Percentiles rank a stretch among this genome's conserved stretches.
Conservation (phyloP, 2,329 filamentous ascomycete species). For the Xylaria sp. region DNA sequence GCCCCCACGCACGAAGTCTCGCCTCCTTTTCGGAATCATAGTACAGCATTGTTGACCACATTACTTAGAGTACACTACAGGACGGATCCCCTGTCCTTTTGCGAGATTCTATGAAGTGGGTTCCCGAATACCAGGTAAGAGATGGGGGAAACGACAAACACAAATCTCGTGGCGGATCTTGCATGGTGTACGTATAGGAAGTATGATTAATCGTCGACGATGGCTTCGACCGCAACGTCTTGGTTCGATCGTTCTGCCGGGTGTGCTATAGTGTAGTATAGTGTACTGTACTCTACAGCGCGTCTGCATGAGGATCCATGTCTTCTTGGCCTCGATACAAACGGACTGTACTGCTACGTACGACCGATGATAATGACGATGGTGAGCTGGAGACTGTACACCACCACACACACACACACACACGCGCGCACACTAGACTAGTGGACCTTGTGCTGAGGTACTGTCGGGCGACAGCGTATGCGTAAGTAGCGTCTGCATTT, state of each 20-base stretch:
- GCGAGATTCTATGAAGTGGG: background rate
- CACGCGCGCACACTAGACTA: background rate
- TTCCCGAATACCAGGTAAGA: conserved; percentile 1
- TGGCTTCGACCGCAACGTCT: conserved; percentile 11
- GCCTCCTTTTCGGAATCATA: background rate
- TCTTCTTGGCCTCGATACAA: background rate
- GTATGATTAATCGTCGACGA: conserved; percentile 19
- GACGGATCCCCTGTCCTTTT: background rate
- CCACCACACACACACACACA: background rate
- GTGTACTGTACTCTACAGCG: conserved; percentile 22
- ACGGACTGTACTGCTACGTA: background rate
- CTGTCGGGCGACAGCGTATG: conserved; percentile 33
- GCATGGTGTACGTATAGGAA: conserved; percentile 16
- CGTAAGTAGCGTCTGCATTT: conserved; percentile 29
- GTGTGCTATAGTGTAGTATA: background rate
- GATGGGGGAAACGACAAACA: conserved; percentile 8
- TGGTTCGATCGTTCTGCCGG: conserved; percentile 24
- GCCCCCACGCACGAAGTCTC: background rate
- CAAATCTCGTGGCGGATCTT: conserved; percentile 37
- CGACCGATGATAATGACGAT: conserved; percentile 12
- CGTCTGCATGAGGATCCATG: conserved; percentile 21
- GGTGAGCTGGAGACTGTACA: conserved; percentile 18
- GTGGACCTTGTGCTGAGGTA: conserved; percentile 11
- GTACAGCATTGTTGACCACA: background rate
- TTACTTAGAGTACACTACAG: too few species aligned